Evolutionary conservation across 208 protist species (phyloP).

Genomic region (Wallacemonas sp.): DNA sequence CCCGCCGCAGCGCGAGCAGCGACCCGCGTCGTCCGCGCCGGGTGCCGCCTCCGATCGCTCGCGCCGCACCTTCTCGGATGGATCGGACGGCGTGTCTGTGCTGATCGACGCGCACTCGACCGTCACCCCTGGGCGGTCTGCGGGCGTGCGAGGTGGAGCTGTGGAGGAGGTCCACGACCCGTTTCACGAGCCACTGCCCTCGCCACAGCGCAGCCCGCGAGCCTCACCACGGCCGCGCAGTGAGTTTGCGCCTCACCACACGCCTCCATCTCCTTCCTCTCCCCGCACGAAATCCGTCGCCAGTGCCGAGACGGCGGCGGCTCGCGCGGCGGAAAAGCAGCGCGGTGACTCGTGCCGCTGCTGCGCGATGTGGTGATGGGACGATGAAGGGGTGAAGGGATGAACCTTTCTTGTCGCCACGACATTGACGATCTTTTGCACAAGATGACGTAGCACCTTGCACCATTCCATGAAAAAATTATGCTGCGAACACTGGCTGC

Average conservation of each 20-base stretch:
- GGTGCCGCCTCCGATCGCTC: not conserved
- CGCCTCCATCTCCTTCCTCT: not conserved
- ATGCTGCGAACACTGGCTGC: too few relatives aligned
- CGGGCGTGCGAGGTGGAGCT: not conserved
- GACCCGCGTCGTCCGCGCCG: not conserved
- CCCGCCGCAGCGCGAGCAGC: too few relatives aligned
- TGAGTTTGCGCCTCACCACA: not conserved
- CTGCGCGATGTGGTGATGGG: not conserved
- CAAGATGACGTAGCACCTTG: too few relatives aligned
- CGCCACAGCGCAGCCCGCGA: not conserved
- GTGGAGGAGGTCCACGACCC: not conserved
- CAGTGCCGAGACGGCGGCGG: not conserved
- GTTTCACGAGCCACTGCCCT: not conserved
- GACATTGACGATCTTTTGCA: too few relatives aligned
- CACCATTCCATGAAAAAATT: too few relatives aligned
- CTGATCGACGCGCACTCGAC: constrained; percentile 1
- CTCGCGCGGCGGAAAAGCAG: not conserved
- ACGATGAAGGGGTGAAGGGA: too few relatives aligned
- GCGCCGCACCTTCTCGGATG: not conserved
- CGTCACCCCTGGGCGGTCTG: not conserved
- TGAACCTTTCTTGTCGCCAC: too few relatives aligned
- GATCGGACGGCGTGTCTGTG: not conserved
- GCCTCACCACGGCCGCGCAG: not conserved
- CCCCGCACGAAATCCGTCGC: not conserved
- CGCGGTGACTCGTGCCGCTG: not conserved